Base-by-base conservation (phyloP, 345 rosid genomes). In the Angophora floribunda region DNA sequence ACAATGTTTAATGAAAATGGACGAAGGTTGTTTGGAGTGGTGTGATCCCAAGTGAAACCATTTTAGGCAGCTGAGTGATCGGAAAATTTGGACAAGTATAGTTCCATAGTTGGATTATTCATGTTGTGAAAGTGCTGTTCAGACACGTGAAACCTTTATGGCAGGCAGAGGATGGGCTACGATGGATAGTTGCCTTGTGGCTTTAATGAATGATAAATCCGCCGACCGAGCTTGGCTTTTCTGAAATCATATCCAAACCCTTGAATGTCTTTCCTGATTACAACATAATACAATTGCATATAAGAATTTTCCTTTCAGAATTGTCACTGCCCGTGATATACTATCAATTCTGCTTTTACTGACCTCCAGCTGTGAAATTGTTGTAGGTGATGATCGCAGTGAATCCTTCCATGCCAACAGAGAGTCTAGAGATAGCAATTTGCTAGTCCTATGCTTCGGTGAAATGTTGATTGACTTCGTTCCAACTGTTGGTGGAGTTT, bases 381-480 rank as follows among this genome's bases (percentile, higher is more conserved):
- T 55, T 86, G 87, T 61, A 86, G 87, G 87, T 28, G 80, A 59
- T 47, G 87, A 47, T 53, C 50, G 9, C 44, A 55, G 24, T 32
- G 30, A 63, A 63, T 63, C 75, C 36, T 63, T 14, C 75, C 36
- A n/a, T 41, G 26, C 82, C 28, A 19, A 9, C 13, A 75, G 45
- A 75, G 82, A 41, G 49, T 21, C 15, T 85, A 30, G 61, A 51
- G 65, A 51, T 24, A 80, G 87, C 44, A 89, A 89, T 45, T 89
- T 89, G 11, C 94, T 94, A 9, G 96, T 97, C 86, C 95, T 97
- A 19, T 95, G 97, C 89, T 97, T 97, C 63, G 99, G 99, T 55
- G 99, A 97, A 88, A 93, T 96, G 97, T 91, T 97, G 94, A 96
- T 97, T 1, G 99, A 97, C 90, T 96, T 97, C 88, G 98, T 97